phyloP scores from a whole-genome alignment of 805 yeast species.

The Dipodascus geniculatus region DNA sequence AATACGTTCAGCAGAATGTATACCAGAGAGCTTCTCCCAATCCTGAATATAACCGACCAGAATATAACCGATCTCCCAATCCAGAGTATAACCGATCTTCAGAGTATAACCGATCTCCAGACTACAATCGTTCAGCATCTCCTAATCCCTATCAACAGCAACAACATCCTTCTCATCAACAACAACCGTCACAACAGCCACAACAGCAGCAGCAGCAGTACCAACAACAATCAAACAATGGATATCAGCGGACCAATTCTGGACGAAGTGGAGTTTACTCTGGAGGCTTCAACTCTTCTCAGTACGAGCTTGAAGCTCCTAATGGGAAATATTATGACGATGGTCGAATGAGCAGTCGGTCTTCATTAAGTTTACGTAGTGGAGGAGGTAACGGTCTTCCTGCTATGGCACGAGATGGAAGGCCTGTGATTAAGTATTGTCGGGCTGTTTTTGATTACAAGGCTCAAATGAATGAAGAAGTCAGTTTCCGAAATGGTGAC shows the following conservation, averaged over 20 bases:
- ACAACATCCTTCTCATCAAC: constrained; percentile 4
- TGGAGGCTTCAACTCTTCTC: not conserved
- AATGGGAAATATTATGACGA: not conserved
- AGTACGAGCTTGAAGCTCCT: not conserved
- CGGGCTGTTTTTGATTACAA: constrained; percentile 47
- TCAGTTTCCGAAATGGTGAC: constrained; percentile 48
- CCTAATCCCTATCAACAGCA: constrained; percentile 6
- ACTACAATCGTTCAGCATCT: constrained; percentile 7
- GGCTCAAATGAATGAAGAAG: constrained; percentile 50
- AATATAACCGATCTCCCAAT: constrained; percentile 1
- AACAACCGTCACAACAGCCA: constrained; percentile 3
- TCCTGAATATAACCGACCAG: not conserved
- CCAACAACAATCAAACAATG: no score
- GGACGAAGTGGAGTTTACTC: not conserved
- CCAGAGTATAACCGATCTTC: not conserved
- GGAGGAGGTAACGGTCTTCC: constrained; percentile 23
- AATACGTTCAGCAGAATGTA: constrained; percentile 5
- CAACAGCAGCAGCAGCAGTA: no score
- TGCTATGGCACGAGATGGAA: constrained; percentile 38
- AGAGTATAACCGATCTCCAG: constrained; percentile 4
- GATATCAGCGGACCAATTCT: not conserved
- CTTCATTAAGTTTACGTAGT: not conserved
- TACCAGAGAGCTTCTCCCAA: constrained; percentile 5
- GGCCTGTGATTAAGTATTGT: constrained; percentile 39
- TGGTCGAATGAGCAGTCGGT: constrained; percentile 16